These are phyloP conservation scores for Madurella fahalii DNA, from an alignment of 2,329 filamentous ascomycete species.

Conservation along the genomic window DNA sequence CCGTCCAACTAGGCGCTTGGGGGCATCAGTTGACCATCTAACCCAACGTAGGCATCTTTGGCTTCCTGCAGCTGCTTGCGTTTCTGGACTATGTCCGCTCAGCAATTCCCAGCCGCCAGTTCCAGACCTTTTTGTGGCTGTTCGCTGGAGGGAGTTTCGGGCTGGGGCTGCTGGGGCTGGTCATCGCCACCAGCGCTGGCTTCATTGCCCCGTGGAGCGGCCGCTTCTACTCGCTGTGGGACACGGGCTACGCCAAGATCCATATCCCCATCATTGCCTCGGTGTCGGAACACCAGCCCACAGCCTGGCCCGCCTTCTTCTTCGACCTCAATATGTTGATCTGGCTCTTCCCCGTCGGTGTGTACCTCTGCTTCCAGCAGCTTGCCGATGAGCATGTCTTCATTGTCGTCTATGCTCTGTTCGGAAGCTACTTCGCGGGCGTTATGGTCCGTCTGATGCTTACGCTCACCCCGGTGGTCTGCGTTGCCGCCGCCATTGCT, in stretches of 20 bases:
- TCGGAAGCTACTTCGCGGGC: slow-evolving; percentile 96
- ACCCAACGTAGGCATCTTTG: slow-evolving; percentile 70
- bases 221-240: slow-evolving; percentile 98
- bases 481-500: slow-evolving; percentile 85
- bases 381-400: slow-evolving; percentile 97
- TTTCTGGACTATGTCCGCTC: slow-evolving; percentile 87
- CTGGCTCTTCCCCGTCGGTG: slow-evolving; percentile 97
- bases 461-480: slow-evolving; percentile 92
- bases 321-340: slow-evolving; percentile 98
- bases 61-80: slow-evolving; percentile 86
- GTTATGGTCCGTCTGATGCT: slow-evolving; percentile 99
- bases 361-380: slow-evolving; percentile 95
- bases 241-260: slow-evolving; percentile 97
- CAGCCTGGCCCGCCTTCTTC: slow-evolving; percentile 98
- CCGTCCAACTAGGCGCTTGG: neutral
- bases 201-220: slow-evolving; percentile 97
- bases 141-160: slow-evolving; percentile 71
- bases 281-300: slow-evolving; percentile 99
- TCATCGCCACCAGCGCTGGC: slow-evolving; percentile 75
- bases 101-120: slow-evolving; percentile 88
- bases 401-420: slow-evolving; percentile 92
- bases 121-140: slow-evolving; percentile 80
- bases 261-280: slow-evolving; percentile 99
- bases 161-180: slow-evolving; percentile 73
- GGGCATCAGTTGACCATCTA: neutral